Conservation (phyloP, 2,329 filamentous ascomycete genomes). For the Fusarium nodosum region DNA sequence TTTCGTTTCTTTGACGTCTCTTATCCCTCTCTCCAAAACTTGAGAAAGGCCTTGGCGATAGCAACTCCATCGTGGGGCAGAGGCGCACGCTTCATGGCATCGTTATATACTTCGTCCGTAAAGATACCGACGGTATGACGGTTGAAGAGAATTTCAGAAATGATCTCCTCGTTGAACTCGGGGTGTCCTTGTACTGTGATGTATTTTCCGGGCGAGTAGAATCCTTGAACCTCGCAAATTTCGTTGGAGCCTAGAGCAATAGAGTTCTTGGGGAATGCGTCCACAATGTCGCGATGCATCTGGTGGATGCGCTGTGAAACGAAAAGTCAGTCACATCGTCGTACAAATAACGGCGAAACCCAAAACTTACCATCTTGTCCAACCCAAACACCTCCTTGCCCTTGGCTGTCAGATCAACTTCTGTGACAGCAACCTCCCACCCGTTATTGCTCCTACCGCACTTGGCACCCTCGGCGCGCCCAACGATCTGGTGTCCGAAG, state of each 20-base stretch:
- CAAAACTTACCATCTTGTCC: slow-evolving; percentile 51
- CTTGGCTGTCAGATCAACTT: slow-evolving; percentile 56
- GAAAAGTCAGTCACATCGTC: slow-evolving; percentile 71
- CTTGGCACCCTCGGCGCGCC: slow-evolving; percentile 57
- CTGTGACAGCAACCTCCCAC: slow-evolving; percentile 62
- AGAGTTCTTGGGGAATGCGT: slow-evolving; percentile 56
- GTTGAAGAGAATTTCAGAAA: slow-evolving; percentile 57
- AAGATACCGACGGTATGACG: slow-evolving; percentile 78
- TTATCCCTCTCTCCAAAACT: slow-evolving; percentile 75
- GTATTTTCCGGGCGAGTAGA: slow-evolving; percentile 57
- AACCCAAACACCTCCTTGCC: slow-evolving; percentile 58
- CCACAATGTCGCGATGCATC: slow-evolving; percentile 63
- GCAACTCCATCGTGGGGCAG: slow-evolving; percentile 83
- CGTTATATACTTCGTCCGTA: slow-evolving; percentile 74
- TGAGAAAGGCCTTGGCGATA: slow-evolving; percentile 80
- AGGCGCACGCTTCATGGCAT: slow-evolving; percentile 75
- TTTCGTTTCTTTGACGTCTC: not conserved
- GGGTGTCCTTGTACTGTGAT: slow-evolving; percentile 64
- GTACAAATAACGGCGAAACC: slow-evolving; percentile 61
- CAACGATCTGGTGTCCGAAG: slow-evolving; percentile 65
- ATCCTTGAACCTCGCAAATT: slow-evolving; percentile 59
- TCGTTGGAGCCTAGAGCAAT: slow-evolving; percentile 59
- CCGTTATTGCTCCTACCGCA: slow-evolving; percentile 57
- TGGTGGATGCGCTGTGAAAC: slow-evolving; percentile 58
- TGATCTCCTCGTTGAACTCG: slow-evolving; percentile 59